Evolutionary conservation across 176 grass and related monocot species (phyloP).

Genomic region (Juncus effusus): DNA sequence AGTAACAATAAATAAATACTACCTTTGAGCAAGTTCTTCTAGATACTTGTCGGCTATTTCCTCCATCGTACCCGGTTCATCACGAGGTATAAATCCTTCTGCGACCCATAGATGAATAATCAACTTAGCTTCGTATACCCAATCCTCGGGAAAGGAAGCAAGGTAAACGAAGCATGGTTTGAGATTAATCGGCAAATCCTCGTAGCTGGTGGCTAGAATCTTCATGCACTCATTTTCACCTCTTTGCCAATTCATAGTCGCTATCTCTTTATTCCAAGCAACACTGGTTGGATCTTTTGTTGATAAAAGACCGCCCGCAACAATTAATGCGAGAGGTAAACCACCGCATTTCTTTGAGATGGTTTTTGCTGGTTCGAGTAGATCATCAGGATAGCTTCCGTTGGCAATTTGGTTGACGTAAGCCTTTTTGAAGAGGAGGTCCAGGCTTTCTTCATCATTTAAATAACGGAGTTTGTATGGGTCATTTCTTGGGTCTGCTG

Average conservation of each 20-base stretch:
- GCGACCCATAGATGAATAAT: neutral
- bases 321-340: neutral
- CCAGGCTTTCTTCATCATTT: neutral
- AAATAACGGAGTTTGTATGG: neutral
- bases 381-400: neutral
- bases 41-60: neutral
- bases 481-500: neutral
- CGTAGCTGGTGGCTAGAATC: constrained; percentile 2
- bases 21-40: neutral
- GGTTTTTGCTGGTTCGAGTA: neutral
- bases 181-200: neutral
- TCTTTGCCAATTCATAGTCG: neutral
- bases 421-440: constrained; percentile 6
- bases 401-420: neutral
- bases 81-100: constrained; percentile 2
- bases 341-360: constrained; percentile 2
- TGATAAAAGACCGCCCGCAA: neutral
- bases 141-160: neutral
- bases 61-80: neutral
- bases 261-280: neutral
- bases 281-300: fast-evolving
- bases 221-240: neutral
- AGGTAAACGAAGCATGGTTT: constrained; percentile 13
- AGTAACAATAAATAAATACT: too few species aligned
- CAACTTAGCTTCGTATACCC: neutral